phyloP scores from a whole-genome alignment of 164 flowering plant species.

The Warburgia ugandensis region DNA sequence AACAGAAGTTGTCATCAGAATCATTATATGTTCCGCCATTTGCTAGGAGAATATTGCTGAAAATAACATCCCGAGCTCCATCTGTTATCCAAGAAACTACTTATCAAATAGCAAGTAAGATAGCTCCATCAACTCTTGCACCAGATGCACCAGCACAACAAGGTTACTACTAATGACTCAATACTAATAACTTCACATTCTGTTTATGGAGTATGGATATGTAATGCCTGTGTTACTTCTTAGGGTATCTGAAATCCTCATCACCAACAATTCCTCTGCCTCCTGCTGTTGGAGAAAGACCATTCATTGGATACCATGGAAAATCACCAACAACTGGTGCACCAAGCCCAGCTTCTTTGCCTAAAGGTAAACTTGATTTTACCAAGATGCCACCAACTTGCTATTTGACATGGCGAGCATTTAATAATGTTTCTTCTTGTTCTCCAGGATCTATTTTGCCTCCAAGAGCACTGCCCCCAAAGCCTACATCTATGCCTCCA shows the following conservation, averaged over 20 bases:
- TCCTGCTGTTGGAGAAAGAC: constrained; percentile 24
- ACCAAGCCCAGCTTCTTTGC: constrained; percentile 26
- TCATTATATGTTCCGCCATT: not conserved
- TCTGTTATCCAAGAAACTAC: not conserved
- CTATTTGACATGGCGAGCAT: not conserved
- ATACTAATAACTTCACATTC: not conserved
- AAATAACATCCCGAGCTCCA: not conserved
- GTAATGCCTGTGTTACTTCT: not conserved
- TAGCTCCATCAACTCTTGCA: constrained; percentile 1
- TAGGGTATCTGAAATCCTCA: constrained; percentile 26
- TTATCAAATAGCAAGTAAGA: not conserved
- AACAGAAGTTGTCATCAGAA: not conserved
- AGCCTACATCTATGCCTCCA: constrained; percentile 16
- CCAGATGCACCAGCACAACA: not conserved
- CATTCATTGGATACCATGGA: constrained; percentile 11
- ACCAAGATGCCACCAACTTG: constrained; percentile 1
- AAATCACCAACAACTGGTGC: constrained; percentile 14
- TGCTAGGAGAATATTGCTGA: not conserved
- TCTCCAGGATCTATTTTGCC: constrained; percentile 28
- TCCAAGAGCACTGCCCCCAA: constrained; percentile 11
- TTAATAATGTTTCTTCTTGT: constrained; percentile 9
- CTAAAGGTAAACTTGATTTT: constrained; percentile 24
- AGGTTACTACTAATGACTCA: not conserved
- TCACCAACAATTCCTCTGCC: constrained; percentile 18
- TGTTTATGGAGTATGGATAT: not conserved